phyloP scores from a whole-genome alignment of 352 stramenopile species.

The Paralagenidium karlingii region DNA sequence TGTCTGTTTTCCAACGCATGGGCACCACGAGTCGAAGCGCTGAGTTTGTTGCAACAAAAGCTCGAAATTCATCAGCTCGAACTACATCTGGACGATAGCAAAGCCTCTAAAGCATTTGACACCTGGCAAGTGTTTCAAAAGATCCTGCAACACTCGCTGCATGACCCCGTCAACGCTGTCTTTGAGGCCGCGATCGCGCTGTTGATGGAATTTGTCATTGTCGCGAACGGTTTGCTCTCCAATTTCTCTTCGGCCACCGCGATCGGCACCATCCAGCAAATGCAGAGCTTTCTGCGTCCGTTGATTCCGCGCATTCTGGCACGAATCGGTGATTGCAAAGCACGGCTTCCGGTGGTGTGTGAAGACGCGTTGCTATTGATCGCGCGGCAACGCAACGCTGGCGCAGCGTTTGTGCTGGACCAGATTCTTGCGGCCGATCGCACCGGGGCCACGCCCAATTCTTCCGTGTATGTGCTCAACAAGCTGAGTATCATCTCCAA shows the following conservation, averaged over 20 bases:
- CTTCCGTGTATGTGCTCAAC: conserved; percentile 44
- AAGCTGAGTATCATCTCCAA: conserved; percentile 64
- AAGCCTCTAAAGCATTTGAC: neutral
- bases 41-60: conserved; percentile 63
- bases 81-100: conserved; percentile 14
- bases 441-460: conserved; percentile 33
- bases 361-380: conserved; percentile 66
- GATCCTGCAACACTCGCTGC: conserved; percentile 37
- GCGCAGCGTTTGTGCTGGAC: conserved; percentile 56
- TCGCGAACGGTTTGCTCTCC: no score
- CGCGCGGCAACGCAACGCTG: conserved; percentile 37
- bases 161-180: conserved; percentile 66
- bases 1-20: conserved; percentile 75
- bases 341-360: conserved; percentile 44
- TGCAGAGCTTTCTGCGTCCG: conserved; percentile 47
- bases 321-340: conserved; percentile 68
- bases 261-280: neutral
- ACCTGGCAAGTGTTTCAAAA: conserved; percentile 36
- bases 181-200: conserved; percentile 59
- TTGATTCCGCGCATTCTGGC: conserved; percentile 55
- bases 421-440: conserved; percentile 59
- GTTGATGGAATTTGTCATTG: conserved; percentile 64
- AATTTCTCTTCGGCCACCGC: conserved; percentile 11
- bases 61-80: conserved; percentile 35
- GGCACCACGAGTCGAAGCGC: conserved; percentile 61